These are phyloP conservation scores for Alternaria tenuissima DNA, from an alignment of 2,329 filamentous ascomycete genomes.

Conservation along the genomic window DNA sequence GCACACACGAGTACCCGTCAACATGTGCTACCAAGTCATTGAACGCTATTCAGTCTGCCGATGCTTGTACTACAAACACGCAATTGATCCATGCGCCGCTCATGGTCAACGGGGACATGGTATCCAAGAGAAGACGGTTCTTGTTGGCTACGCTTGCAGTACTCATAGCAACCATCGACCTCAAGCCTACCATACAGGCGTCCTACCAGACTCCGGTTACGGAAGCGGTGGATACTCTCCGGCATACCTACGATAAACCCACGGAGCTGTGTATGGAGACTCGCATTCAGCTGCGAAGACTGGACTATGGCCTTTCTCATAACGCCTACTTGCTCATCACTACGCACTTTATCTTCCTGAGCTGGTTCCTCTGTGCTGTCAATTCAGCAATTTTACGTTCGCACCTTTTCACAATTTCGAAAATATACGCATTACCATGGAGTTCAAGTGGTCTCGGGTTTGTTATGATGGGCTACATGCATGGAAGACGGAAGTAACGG, in stretches of 20 bases:
- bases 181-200: slow-evolving; percentile 27
- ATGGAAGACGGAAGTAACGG: slow-evolving; percentile 11
- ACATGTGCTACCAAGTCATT: slow-evolving; percentile 87
- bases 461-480: slow-evolving; percentile 22
- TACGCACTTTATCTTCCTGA: slow-evolving; percentile 29
- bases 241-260: slow-evolving; percentile 21
- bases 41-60: slow-evolving; percentile 87
- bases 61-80: slow-evolving; percentile 88
- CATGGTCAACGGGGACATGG: slow-evolving; percentile 77
- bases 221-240: slow-evolving; percentile 35
- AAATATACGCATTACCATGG: slow-evolving; percentile 35
- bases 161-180: slow-evolving; percentile 57
- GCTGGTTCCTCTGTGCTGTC: slow-evolving; percentile 31
- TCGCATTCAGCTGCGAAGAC: neutral
- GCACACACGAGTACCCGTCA: slow-evolving; percentile 7
- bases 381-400: slow-evolving; percentile 19
- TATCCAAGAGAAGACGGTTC: slow-evolving; percentile 77
- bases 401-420: slow-evolving; percentile 18
- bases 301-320: neutral
- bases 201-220: slow-evolving; percentile 43
- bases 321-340: neutral
- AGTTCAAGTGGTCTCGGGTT: slow-evolving; percentile 26
- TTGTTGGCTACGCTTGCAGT: slow-evolving; percentile 82
- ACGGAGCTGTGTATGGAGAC: neutral
- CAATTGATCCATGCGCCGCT: slow-evolving; percentile 80